Evolutionary conservation across 2,329 filamentous ascomycete species (phyloP).

Genomic region (Beauveria scarabaeidicola): DNA sequence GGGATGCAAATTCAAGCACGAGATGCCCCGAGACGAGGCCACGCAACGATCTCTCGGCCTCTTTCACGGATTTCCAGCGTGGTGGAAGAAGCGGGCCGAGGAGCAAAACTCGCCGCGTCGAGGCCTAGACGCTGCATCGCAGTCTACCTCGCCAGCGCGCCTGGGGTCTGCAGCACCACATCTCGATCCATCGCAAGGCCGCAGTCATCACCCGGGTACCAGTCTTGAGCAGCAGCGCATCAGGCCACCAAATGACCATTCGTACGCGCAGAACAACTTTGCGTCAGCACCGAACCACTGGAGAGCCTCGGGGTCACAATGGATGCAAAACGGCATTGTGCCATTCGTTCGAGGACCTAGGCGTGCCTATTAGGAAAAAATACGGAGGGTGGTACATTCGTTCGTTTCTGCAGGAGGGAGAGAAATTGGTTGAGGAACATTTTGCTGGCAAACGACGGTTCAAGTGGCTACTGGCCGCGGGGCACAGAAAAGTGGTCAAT

Average conservation of each 20-base stretch:
- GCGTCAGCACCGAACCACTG: not conserved
- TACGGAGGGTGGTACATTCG: not conserved
- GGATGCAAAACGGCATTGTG: constrained; percentile 13
- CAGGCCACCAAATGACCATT: not conserved
- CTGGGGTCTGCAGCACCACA: not conserved
- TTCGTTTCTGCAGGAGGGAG: not conserved
- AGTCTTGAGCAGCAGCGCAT: not conserved
- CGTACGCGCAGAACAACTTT: not conserved
- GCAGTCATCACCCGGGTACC: not conserved
- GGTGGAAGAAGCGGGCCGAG: constrained; percentile 50
- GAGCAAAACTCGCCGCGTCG: constrained; percentile 21
- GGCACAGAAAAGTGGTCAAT: not conserved
- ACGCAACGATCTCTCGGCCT: constrained; percentile 65
- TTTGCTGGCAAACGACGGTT: not conserved
- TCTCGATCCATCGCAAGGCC: not conserved
- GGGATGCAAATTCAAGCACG: constrained; percentile 83
- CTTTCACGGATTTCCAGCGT: constrained; percentile 51
- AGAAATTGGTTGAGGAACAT: not conserved
- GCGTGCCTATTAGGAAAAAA: not conserved
- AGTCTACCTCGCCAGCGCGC: not conserved
- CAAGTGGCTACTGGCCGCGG: not conserved
- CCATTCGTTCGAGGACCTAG: constrained; percentile 7
- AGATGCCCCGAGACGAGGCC: constrained; percentile 65
- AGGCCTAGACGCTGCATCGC: not conserved
- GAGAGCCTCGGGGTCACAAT: constrained; percentile 7